phyloP scores from a whole-genome alignment of 768 basidiomycete genomes.

The Leccinum uliginosum region DNA sequence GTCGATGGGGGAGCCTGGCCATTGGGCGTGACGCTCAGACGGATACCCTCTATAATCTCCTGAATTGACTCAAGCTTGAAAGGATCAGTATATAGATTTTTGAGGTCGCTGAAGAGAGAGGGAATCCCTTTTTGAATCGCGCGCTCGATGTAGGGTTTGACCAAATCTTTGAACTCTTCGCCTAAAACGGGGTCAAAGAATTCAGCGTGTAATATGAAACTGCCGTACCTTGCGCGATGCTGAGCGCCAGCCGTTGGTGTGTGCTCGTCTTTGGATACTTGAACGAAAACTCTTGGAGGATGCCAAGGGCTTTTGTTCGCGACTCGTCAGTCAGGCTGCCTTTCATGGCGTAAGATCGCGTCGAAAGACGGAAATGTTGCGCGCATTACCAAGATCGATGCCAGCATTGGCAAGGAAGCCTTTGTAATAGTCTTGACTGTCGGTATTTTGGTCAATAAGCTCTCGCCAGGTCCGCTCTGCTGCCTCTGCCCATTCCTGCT shows the following conservation, averaged over 20 bases:
- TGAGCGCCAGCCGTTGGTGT: constrained; percentile 70
- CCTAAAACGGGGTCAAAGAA: constrained; percentile 32
- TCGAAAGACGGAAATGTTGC: not conserved
- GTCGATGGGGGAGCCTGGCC: constrained; percentile 27
- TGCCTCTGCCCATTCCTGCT: constrained; percentile 46
- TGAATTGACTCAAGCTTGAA: constrained; percentile 68
- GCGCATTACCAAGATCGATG: constrained; percentile 55
- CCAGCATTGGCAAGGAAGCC: constrained; percentile 66
- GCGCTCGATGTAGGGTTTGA: constrained; percentile 60
- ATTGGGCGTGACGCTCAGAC: constrained; percentile 33
- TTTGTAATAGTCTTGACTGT: constrained; percentile 74
- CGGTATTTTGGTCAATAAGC: constrained; percentile 82
- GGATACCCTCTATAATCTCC: constrained; percentile 55
- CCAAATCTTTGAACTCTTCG: constrained; percentile 63
- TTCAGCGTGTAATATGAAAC: not conserved
- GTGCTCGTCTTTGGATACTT: constrained; percentile 66
- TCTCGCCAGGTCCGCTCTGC: constrained; percentile 79
- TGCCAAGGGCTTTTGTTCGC: constrained; percentile 47
- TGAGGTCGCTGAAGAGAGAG: constrained; percentile 89
- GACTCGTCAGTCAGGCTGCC: constrained; percentile 45
- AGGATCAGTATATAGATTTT: constrained; percentile 67
- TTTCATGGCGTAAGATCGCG: constrained; percentile 21
- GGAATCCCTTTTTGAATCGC: constrained; percentile 85
- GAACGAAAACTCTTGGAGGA: constrained; percentile 56
- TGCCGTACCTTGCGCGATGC: constrained; percentile 49